phyloP scores from a whole-genome alignment of 495 filamentous ascomycete species.

The Cenococcum geophilum region DNA sequence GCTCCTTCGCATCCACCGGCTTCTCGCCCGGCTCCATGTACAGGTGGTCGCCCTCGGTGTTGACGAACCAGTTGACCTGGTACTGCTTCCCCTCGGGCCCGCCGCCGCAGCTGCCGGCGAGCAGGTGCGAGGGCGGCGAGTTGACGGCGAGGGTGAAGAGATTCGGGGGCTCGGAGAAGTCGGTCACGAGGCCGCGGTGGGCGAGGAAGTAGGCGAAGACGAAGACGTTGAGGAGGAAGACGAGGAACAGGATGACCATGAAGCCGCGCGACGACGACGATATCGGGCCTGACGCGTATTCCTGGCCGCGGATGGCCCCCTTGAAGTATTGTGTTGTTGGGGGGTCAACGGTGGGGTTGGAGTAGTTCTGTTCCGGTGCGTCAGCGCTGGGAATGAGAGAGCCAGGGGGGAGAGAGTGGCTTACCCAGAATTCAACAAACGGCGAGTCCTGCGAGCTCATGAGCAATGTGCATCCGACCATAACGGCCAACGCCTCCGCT shows the following conservation, averaged over 20 bases:
- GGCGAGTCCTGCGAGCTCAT: constrained; percentile 48
- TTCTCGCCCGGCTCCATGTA: constrained; percentile 32
- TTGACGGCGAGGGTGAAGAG: constrained; percentile 65
- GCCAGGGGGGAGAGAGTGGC: neutral
- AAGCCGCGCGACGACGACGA: constrained; percentile 55
- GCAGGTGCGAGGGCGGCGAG: constrained; percentile 49
- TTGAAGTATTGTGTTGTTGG: constrained; percentile 50
- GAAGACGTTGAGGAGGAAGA: constrained; percentile 57
- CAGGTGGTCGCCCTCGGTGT: constrained; percentile 38
- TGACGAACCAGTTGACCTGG: constrained; percentile 54
- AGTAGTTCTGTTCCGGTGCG: constrained; percentile 40
- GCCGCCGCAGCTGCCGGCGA: constrained; percentile 59
- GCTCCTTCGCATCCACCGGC: neutral
- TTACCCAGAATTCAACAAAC: constrained; percentile 50
- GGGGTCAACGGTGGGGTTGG: constrained; percentile 30
- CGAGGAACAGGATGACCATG: constrained; percentile 54
- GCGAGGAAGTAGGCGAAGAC: constrained; percentile 53
- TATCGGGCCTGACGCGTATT: constrained; percentile 57
- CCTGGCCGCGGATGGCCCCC: constrained; percentile 49
- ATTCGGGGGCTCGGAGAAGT: constrained; percentile 71
- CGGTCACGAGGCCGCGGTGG: constrained; percentile 55
- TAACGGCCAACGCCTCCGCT: constrained; percentile 60
- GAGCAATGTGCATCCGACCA: constrained; percentile 59
- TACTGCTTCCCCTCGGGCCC: constrained; percentile 52
- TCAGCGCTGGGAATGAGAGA: neutral